These are phyloP conservation scores for Cephalotrichum gorgonifer DNA, from an alignment of 2,329 filamentous ascomycete genomes.

Conservation along the genomic window DNA sequence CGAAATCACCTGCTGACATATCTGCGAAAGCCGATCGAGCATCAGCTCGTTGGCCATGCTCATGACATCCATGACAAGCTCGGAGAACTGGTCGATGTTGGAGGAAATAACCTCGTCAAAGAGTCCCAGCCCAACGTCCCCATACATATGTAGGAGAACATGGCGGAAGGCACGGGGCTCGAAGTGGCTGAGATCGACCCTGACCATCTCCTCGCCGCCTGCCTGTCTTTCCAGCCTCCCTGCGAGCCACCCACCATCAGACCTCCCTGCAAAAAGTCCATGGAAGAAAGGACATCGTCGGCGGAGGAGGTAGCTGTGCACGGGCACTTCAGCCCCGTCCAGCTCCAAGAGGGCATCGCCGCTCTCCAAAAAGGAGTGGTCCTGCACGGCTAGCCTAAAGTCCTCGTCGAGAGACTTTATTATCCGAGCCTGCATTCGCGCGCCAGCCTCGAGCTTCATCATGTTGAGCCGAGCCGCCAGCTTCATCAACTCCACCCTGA, in stretches of 20 bases:
- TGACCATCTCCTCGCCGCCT: conserved; percentile 31
- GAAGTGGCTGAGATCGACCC: conserved; percentile 77
- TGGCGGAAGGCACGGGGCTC: conserved; percentile 62
- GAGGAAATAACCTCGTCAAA: conserved; percentile 67
- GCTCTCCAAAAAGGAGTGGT: conserved; percentile 64
- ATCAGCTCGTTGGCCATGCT: conserved; percentile 87
- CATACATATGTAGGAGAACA: conserved; percentile 73
- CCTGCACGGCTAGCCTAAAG: conserved; percentile 57
- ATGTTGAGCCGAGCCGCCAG: conserved; percentile 64
- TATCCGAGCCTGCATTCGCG: conserved; percentile 61
- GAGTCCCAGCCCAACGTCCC: conserved; percentile 68
- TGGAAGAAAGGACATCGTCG: conserved; percentile 87
- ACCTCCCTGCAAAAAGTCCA: conserved; percentile 79
- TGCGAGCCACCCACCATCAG: conserved; percentile 74
- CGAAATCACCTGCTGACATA: conserved; percentile 78
- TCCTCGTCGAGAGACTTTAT: conserved; percentile 57
- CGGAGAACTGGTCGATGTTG: conserved; percentile 73
- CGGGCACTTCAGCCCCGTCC: conserved; percentile 57
- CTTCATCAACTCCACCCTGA: conserved; percentile 81
- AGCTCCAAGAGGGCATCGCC: conserved; percentile 74
- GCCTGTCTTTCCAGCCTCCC: conserved; percentile 43
- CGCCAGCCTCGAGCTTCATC: conserved; percentile 62
- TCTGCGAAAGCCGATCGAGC: conserved; percentile 80
- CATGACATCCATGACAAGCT: conserved; percentile 86
- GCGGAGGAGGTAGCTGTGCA: conserved; percentile 72